Evolutionary conservation across 2,329 filamentous ascomycete species (phyloP), one percentile per base, ranked within the genome.

Genomic region (Exophiala lecanii-corni): DNA sequence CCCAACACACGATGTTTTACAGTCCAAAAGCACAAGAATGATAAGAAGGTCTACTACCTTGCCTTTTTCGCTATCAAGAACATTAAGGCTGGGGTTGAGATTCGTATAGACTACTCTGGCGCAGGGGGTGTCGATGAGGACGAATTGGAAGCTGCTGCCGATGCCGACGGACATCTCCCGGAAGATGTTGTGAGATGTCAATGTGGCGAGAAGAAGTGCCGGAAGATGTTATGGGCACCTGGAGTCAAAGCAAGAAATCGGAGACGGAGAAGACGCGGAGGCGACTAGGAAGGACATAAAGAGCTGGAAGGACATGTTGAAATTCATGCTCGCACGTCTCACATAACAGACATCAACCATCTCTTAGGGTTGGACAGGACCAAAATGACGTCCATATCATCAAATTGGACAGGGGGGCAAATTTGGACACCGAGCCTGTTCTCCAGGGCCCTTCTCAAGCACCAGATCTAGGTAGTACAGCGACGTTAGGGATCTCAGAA

Each of bases 51-150:
- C 2, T 73, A 72, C 38, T 60, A 69, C 20, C 56, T 73, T 1
- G 70, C 70, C 0, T 72, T 73, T 44, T 74, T 73, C 28, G 64
- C 71, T 0, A 49, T 66, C 1, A 57, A 59, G 2, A 62, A 68
- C 10, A 71, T 74, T 12, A 57, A 59, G 0, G 58, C 64, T 0
- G 59, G 59, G 1, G 67, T 60, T 0, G 71, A 74, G 39, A 48
- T 74, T 0, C 71, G 68, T 0, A 73, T 74, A 18, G 69, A 73
- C 34, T 74, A 74, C 0, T 42, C 45, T 5, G 33, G 26, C 16
- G 40, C 16, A 15, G 50, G 47, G 20, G 31, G 39, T n/a, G 39
- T 48, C 2, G 45, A 48, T 17, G 10, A 25, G 3, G 36, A 41
- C 15, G 25, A 9, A 15, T 30, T 28, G 39, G 45, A 26, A 34